A percentile compares a stretch with the other conserved stretches of the same genome.
Conservation (phyloP, 306 rosid species). For the Vigna radiata region DNA sequence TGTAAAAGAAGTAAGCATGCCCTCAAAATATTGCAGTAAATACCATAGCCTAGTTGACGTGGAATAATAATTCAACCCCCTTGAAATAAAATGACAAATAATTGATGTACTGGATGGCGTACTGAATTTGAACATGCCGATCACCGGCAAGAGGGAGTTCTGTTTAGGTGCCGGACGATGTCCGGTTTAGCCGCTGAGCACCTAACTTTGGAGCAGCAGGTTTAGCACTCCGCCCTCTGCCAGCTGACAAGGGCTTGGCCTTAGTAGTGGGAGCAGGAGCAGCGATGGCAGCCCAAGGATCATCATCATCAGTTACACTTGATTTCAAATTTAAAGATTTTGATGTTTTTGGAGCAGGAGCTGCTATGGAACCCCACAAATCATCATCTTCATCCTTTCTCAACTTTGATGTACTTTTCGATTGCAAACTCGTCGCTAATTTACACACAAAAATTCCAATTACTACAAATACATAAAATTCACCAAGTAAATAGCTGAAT, state of each 20-base stretch:
- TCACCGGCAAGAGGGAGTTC: slow-evolving; percentile 35
- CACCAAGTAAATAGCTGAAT: slow-evolving; percentile 32
- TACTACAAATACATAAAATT: slow-evolving; percentile 12
- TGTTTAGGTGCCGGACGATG: slow-evolving; percentile 73
- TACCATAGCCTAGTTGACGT: slow-evolving; percentile 30
- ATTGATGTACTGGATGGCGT: slow-evolving; percentile 20
- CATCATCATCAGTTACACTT: slow-evolving; percentile 62
- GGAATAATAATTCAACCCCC: slow-evolving; percentile 37
- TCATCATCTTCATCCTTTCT: slow-evolving; percentile 74
- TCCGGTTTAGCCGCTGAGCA: slow-evolving; percentile 89
- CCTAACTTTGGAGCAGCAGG: slow-evolving; percentile 83
- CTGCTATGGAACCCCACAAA: slow-evolving; percentile 94
- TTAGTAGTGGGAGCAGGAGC: slow-evolving; percentile 90
- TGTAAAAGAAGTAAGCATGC: slow-evolving; percentile 24
- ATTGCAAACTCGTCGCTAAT: slow-evolving; percentile 60
- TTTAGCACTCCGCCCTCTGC: slow-evolving; percentile 81
- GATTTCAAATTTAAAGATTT: slow-evolving; percentile 66
- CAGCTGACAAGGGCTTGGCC: slow-evolving; percentile 77
- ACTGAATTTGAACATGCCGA: slow-evolving; percentile 40
- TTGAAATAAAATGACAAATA: slow-evolving; percentile 24
- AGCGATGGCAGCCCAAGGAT: slow-evolving; percentile 98
- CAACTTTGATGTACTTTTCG: slow-evolving; percentile 60
- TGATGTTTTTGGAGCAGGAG: slow-evolving; percentile 85
- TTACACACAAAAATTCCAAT: slow-evolving; percentile 7
- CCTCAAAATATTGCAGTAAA: slow-evolving; percentile 31